Base-by-base conservation (phyloP, 1,284 basidiomycete genomes). In the Trametes polyzona region DNA sequence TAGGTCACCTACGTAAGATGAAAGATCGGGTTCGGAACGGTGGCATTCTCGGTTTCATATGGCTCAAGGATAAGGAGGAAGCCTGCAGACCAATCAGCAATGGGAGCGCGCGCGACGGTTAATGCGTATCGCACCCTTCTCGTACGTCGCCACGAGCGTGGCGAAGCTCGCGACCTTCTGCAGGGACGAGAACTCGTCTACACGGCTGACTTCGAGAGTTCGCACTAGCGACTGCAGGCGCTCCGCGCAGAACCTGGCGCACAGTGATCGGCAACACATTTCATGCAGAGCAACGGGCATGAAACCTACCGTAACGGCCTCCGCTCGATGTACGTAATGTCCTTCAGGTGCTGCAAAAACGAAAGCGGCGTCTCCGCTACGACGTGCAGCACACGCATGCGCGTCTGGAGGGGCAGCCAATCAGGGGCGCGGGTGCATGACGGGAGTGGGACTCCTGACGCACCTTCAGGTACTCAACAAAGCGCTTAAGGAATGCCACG, bases 351-450 rank as follows among this genome's bases (percentile, higher is more conserved):
- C 68, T 98, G 97, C 39, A 99, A 76, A 74, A 99, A 99, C 2
- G 96, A 98, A n/a, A 93, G 79, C 0, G 97, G 97, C 4, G 97
- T 99, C 74, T 99, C 97, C n/a, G 97, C 97, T 9, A 99, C 97
- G 60, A 99, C 97, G 71, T 99, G 97, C 23, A 99, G 79, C 12
- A 99, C 97, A 44, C 97, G 87, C 96, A 99, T 99, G 47, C 97
- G 86, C 8, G 97, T 99, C 93, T 96, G 61, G 17, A 35, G 7
- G 14, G 37, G 12, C 39, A 12, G 35, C 41, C 46, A 67, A 62
- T 58, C 37, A 59, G 57, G 51, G 27, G 47, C 27, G 35, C 47
- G 32, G 23, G 40, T 27, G 40, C 29, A 35, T 48, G 36, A 47
- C 43, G 54, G 32, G 30, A n/a, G 30, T 7, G 47, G 47, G 12